These are phyloP conservation scores for Neocucurbitaria cava DNA, from an alignment of 2,329 filamentous ascomycete species.

Conservation along the genomic window DNA sequence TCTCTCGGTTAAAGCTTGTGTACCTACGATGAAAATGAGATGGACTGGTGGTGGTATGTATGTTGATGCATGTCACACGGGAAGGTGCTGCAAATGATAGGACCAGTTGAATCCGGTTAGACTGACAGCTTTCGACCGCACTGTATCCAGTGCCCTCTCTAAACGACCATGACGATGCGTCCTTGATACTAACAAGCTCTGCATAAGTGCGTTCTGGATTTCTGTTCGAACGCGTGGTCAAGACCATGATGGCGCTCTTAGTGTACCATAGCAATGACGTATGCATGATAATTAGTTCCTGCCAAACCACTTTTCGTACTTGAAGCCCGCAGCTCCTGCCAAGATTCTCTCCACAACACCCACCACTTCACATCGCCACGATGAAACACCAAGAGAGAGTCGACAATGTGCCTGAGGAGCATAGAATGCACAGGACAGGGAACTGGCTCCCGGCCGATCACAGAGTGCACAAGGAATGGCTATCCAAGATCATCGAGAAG, in stretches of 20 bases:
- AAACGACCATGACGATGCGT: no score
- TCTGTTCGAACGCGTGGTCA: not conserved
- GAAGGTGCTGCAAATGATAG: not conserved
- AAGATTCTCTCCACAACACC: not conserved
- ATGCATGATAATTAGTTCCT: not conserved
- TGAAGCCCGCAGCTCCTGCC: not conserved
- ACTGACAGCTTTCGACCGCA: no score
- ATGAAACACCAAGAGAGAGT: constrained; percentile 18
- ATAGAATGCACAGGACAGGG: constrained; percentile 24
- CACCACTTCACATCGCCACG: not conserved
- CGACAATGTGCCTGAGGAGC: constrained; percentile 23
- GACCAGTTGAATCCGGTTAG: no score
- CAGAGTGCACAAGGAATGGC: constrained; percentile 68
- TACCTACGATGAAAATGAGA: not conserved
- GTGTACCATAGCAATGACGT: not conserved
- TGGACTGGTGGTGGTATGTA: not conserved
- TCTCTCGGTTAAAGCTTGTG: not conserved
- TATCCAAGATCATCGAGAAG: constrained; percentile 63
- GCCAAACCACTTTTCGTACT: not conserved
- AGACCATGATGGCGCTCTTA: not conserved
- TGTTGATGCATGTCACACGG: not conserved
- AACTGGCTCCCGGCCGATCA: constrained; percentile 70
- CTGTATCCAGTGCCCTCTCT: no score
- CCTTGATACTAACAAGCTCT: not conserved
- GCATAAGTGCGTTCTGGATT: not conserved